Conservation (phyloP, 352 stramenopile genomes). For the Phytophthora cactorum region DNA sequence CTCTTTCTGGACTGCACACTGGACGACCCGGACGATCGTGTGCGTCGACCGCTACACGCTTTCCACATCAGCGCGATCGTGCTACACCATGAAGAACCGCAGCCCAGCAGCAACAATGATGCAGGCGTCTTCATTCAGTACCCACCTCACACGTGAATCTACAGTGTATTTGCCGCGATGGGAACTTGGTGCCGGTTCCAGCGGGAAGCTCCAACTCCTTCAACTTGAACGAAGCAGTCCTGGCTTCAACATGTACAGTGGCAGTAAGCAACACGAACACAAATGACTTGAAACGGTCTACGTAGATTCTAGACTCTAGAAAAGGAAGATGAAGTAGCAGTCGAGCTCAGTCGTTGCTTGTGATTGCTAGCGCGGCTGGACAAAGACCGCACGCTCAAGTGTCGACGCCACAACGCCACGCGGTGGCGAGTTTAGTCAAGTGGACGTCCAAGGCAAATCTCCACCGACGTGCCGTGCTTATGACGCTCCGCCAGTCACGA, state of each 20-base stretch:
- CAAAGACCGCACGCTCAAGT: neutral
- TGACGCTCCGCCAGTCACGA: too few species aligned
- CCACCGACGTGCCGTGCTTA: neutral
- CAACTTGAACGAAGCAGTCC: too few species aligned
- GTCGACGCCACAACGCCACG: neutral
- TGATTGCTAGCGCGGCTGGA: neutral
- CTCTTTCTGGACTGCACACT: slow-evolving; percentile 48
- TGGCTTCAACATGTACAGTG: neutral
- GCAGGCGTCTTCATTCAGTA: slow-evolving; percentile 22
- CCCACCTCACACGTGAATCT: slow-evolving; percentile 11
- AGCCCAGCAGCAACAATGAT: slow-evolving; percentile 3
- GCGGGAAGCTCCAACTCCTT: too few species aligned
- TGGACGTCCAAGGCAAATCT: neutral
- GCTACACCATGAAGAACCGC: slow-evolving; percentile 16
- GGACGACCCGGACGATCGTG: slow-evolving; percentile 14
- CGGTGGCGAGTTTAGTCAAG: neutral
- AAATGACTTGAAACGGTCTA: neutral
- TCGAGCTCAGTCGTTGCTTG: neutral
- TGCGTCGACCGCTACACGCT: slow-evolving; percentile 24
- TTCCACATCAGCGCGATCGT: slow-evolving; percentile 41
- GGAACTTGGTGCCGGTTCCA: neutral
- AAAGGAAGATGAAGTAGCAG: too few species aligned
- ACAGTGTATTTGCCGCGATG: neutral
- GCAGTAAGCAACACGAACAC: slow-evolving; percentile 3
- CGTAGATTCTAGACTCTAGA: too few species aligned